Conservation (phyloP, 169 alveolate species). For the Miamiensis avidus region DNA sequence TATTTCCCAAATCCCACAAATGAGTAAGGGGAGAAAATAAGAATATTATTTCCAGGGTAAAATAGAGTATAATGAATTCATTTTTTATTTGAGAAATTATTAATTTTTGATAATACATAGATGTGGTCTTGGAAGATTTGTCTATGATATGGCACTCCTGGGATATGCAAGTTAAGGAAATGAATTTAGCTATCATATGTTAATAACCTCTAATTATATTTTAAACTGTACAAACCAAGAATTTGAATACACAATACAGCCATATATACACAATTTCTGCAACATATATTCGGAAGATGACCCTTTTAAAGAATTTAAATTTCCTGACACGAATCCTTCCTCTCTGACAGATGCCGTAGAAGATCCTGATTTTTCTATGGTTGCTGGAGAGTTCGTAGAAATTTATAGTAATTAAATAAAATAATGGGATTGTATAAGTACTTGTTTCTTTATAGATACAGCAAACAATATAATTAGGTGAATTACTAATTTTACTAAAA, state of each 20-base stretch:
- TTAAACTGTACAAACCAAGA: slow-evolving; percentile 55
- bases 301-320: slow-evolving; percentile 79
- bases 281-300: slow-evolving; percentile 86
- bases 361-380: slow-evolving; percentile 93
- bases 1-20: slow-evolving; percentile 74
- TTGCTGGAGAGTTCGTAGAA: slow-evolving; percentile 96
- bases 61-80: no score
- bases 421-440: slow-evolving; percentile 93
- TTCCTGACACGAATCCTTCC: slow-evolving; percentile 96
- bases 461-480: slow-evolving; percentile 96
- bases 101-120: slow-evolving; percentile 94
- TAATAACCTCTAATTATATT: slow-evolving; percentile 77
- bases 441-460: slow-evolving; percentile 97
- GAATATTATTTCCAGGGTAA: slow-evolving; percentile 38
- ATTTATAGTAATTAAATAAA: slow-evolving; percentile 70
- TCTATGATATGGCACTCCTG: slow-evolving; percentile 93
- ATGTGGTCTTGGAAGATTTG: slow-evolving; percentile 97
- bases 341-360: slow-evolving; percentile 43
- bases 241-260: slow-evolving; percentile 52
- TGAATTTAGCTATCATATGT: slow-evolving; percentile 97
- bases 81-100: slow-evolving; percentile 57
- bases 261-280: slow-evolving; percentile 78
- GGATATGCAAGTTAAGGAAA: slow-evolving; percentile 99
- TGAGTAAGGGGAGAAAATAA: slow-evolving; percentile 17
- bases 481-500: slow-evolving; percentile 45